These are phyloP conservation scores for Yamadazyma spencermartinsiae DNA, from an alignment of 1,139 yeast species.

Conservation along the genomic window DNA sequence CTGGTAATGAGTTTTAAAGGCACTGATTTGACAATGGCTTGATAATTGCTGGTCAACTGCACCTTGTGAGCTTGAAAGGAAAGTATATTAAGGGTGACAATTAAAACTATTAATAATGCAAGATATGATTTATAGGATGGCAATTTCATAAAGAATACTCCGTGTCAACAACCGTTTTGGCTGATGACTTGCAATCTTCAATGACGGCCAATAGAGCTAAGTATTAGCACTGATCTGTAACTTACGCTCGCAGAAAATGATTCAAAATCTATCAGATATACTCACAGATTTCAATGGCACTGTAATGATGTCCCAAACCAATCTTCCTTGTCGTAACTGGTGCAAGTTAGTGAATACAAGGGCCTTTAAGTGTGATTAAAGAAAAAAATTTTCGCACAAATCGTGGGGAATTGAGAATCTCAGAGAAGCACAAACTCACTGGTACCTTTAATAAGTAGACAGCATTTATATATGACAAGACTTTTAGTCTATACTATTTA, in stretches of 20 bases:
- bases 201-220: no score
- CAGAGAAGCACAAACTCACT: no score
- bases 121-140: conserved; percentile 2
- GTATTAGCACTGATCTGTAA: no score
- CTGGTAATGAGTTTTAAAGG: conserved; percentile 10
- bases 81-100: conserved; percentile 2
- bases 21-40: conserved; percentile 6
- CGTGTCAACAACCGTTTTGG: neutral
- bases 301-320: no score
- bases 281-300: no score
- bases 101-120: conserved; percentile 6
- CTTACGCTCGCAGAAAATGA: no score
- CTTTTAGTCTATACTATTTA: neutral
- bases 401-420: conserved; percentile 1
- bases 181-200: no score
- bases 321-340: no score
- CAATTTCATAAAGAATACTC: conserved; percentile 6
- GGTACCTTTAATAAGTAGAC: no score
- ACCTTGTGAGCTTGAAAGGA: conserved; percentile 4
- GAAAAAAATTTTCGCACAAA: neutral
- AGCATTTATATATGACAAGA: neutral
- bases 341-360: no score
- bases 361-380: no score
- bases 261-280: no score
- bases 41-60: conserved; percentile 2